Percentiles rank a stretch among this genome's conserved stretches.
Conservation (phyloP, 2,329 filamentous ascomycete genomes). For the Mollisia scopiformis region DNA sequence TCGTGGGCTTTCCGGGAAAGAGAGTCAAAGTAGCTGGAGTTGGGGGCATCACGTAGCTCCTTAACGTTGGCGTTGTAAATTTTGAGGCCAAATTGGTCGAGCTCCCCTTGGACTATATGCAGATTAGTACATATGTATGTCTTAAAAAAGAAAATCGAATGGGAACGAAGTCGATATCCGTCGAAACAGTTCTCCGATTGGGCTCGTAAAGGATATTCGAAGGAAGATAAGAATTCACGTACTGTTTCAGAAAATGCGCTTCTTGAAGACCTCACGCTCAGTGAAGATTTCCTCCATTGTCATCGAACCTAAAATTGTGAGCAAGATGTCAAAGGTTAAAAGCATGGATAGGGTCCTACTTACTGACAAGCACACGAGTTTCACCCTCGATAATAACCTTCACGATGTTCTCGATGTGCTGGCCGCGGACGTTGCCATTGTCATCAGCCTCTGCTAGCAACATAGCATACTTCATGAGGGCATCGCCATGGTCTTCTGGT, state of each 20-base stretch:
- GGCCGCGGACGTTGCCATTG: constrained; percentile 39
- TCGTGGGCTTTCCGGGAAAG: constrained; percentile 84
- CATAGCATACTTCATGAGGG: constrained; percentile 81
- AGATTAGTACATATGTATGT: no score
- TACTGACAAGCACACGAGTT: constrained; percentile 76
- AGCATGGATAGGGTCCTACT: not conserved
- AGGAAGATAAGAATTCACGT: no score
- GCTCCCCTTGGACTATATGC: constrained; percentile 60
- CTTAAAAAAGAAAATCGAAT: no score
- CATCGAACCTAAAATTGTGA: constrained; percentile 59
- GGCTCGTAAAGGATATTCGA: no score
- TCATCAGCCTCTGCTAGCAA: constrained; percentile 68
- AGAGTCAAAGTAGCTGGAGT: constrained; percentile 82
- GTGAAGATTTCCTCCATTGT: constrained; percentile 62
- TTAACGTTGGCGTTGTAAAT: constrained; percentile 79
- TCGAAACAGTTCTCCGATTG: no score
- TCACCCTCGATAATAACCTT: constrained; percentile 91
- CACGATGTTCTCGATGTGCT: constrained; percentile 81
- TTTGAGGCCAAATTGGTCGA: constrained; percentile 78
- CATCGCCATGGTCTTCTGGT: constrained; percentile 57
- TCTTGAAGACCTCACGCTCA: constrained; percentile 76
- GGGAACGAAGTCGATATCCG: no score
- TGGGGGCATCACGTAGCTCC: constrained; percentile 81
- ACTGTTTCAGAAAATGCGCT: constrained; percentile 67
- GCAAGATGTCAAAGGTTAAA: not conserved